These are phyloP conservation scores for Sanghuangporus baumii DNA, from an alignment of 1,284 basidiomycete genomes.

Conservation along the genomic window DNA sequence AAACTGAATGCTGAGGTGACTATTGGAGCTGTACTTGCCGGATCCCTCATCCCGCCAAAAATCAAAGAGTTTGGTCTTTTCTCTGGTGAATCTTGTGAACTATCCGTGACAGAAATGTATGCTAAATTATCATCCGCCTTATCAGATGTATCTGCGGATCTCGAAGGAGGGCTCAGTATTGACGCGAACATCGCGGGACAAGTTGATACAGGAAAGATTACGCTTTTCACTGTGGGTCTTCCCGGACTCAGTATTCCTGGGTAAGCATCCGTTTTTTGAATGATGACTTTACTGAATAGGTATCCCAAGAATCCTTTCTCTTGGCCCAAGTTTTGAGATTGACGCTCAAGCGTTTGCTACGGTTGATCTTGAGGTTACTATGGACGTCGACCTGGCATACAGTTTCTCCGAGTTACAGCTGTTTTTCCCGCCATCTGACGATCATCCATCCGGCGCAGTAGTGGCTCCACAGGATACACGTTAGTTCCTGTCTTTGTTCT, in stretches of 20 bases:
- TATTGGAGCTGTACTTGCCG: conserved; percentile 37
- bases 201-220: conserved; percentile 6
- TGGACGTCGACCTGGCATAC: conserved; percentile 10
- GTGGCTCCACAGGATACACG: conserved; percentile 30
- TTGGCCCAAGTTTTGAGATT: conserved; percentile 32
- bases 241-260: conserved; percentile 38
- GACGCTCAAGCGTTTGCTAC: conserved; percentile 22
- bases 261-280: conserved; percentile 19
- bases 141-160: conserved; percentile 22
- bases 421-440: conserved; percentile 6
- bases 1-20: conserved; percentile 31
- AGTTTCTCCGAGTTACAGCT: conserved; percentile 2
- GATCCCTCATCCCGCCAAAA: conserved; percentile 34
- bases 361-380: conserved; percentile 7
- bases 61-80: conserved; percentile 30
- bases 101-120: not conserved
- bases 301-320: conserved; percentile 2
- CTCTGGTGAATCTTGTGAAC: conserved; percentile 20
- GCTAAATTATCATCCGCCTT: not conserved
- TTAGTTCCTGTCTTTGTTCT: conserved; percentile 24
- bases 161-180: conserved; percentile 32
- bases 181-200: conserved; percentile 23
- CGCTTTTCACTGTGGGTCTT: conserved; percentile 33
- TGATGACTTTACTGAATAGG: not conserved
- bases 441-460: conserved; percentile 9